phyloP scores from a whole-genome alignment of 2,329 filamentous ascomycete genomes.

The Colletotrichum tamarilloi region DNA sequence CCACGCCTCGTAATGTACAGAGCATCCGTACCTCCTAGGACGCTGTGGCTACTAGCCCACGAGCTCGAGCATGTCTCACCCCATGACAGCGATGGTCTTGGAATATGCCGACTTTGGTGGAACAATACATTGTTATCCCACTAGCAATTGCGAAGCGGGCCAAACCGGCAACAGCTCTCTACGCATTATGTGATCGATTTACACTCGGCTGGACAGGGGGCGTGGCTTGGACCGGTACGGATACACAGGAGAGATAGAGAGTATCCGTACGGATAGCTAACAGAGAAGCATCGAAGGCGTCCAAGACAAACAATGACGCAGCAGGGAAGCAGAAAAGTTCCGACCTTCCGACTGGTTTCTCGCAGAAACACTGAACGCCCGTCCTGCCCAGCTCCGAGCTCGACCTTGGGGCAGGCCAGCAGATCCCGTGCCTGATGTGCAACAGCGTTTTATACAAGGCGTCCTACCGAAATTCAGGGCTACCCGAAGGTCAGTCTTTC shows the following conservation, averaged over 20 bases:
- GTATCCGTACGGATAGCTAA: neutral
- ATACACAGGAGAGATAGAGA: neutral
- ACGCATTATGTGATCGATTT: neutral
- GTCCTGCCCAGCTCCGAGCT: neutral
- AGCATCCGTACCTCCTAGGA: neutral
- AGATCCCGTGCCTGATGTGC: neutral
- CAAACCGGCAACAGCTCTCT: neutral
- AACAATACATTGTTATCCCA: neutral
- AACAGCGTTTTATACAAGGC: neutral
- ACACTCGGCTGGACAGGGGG: too few relatives aligned
- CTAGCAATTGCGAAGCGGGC: neutral
- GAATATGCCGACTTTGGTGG: neutral
- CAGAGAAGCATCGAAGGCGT: neutral
- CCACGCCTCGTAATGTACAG: neutral
- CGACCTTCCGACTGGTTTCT: neutral
- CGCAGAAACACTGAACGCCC: constrained; percentile 11
- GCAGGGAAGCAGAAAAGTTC: neutral
- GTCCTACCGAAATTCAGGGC: neutral
- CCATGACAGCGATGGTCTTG: neutral
- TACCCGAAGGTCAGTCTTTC: neutral
- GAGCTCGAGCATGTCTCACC: neutral
- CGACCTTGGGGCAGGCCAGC: neutral
- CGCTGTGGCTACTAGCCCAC: neutral
- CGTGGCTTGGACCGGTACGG: neutral
- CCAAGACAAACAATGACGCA: neutral